Evolutionary conservation across 441 rosid genomes (phyloP).

Genomic region (Manihot esculenta): DNA sequence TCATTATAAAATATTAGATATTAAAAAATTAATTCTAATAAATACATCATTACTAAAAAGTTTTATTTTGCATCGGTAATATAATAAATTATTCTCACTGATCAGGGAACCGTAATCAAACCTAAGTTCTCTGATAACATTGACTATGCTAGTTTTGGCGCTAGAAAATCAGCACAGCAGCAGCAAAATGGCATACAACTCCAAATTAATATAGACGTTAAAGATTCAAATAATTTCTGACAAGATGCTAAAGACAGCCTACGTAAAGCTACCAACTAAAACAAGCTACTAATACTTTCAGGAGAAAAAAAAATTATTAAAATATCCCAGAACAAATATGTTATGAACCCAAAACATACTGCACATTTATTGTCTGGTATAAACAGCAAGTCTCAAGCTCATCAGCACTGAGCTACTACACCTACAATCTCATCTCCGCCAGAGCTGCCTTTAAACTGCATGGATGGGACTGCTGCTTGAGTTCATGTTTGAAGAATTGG

Average conservation of each 20-base stretch:
- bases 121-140: too few species aligned
- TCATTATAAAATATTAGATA: too few species aligned
- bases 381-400: slow-evolving; percentile 34
- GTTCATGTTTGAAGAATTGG: slow-evolving; percentile 44
- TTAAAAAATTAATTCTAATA: too few species aligned
- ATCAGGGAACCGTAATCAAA: too few species aligned
- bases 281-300: slow-evolving; percentile 23
- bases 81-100: too few species aligned
- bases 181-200: too few species aligned
- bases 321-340: slow-evolving; percentile 28
- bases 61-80: too few species aligned
- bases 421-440: slow-evolving; percentile 19
- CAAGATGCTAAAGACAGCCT: slow-evolving; percentile 33
- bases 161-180: too few species aligned
- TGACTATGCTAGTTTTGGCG: too few species aligned
- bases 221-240: slow-evolving; percentile 42
- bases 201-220: neutral
- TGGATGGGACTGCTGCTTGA: slow-evolving; percentile 57
- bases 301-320: slow-evolving; percentile 22
- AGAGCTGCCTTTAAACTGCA: slow-evolving; percentile 48
- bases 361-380: slow-evolving; percentile 42
- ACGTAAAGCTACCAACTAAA: slow-evolving; percentile 24
- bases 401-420: slow-evolving; percentile 26
- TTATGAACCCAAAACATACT: slow-evolving; percentile 30
- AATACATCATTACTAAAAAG: too few species aligned